Evolutionary conservation across 2,329 filamentous ascomycete species (phyloP), one percentile per base, ranked within the genome.

Genomic region (Alternaria dauci): DNA sequence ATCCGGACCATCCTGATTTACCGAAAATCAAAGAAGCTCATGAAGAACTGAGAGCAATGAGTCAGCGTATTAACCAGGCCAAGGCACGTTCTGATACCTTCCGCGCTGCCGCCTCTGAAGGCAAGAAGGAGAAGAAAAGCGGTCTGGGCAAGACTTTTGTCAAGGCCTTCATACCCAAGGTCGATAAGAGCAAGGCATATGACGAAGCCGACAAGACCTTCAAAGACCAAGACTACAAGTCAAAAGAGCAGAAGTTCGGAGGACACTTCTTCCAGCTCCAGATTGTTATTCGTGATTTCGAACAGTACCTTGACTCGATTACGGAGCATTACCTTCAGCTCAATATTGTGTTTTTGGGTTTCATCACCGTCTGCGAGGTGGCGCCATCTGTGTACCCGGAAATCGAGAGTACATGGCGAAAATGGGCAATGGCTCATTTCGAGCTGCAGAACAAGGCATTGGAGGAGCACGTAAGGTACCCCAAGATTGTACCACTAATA

Each of bases 41-140:
- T 23, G 87, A 91, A 54, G 91, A 94, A 62, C 82, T 88, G 30
- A 86, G 84, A 8, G 84, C 82, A 55, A 85, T 89, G 65, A 86
- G 86, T 30, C 81, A 85, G 39, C 84, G 87, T 44, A 98, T 98
- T 78, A 97, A 99, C 80, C 93, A 96, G 76, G 89, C 93, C 55
- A 98, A 97, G 82, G 96, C 94, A 81, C 94, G 96, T 54, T 93
- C 94, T 60, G 93, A 97, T 78, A 87, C 96, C 47, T 92, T 98
- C 50, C 69, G 75, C 16, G 71, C 71, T 20, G 75, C 73, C 7
- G 73, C 74, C 7, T 71, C 73, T 26, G 73, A 77, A 52, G 73
- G 73, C 60, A 76, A 76, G 62, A 77, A 78, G 52, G 70, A 77
- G 59, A 76, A 77, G 62, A 72, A 70, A 23, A 69, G 70, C 23